Evolutionary conservation across 1,284 basidiomycete species (phyloP), one percentile per base, ranked within the genome.

Genomic region (Cutaneotrichosporon arboriforme): DNA sequence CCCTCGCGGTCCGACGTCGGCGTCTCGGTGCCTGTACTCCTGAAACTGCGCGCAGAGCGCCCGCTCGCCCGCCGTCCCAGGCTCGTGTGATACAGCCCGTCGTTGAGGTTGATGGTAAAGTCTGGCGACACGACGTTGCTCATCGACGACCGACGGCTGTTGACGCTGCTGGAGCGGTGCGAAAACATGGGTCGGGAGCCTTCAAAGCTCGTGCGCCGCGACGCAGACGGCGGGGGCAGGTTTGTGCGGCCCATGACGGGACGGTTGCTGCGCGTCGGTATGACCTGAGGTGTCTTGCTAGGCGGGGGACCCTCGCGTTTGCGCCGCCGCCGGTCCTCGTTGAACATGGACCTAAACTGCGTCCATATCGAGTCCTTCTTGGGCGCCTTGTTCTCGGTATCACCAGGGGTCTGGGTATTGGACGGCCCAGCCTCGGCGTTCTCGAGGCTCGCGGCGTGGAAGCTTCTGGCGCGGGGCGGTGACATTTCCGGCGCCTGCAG

Each of bases 341-440:
- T 71, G 60, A 78, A 79, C 66, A 78, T 71, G 49, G 75, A 68
- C 13, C 75, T 72, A 63, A 79, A 77, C 4, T 72, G 73, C 1
- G 69, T 72, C 63, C 78, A 76, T 13, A 79, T 60, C 34, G 72
- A 73, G 54, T 75, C 72, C 50, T 66, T 67, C 57, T 72, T 75
- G 37, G 50, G 51, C 1, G 42, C 26, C 10, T 31, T 31, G 26
- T 10, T 31, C 26, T 31, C 26, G 26, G 26, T 7, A 31, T 31
- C 26, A 10, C 7, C 26, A 7, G 26, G 5, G 26, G 26, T 7
- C 7, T 31, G 26, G 26, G 5, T 31, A 10, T 45, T 45, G 5
- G 43, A 45, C 14, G 43, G 20, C 5, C 31, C 20, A 17, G 33
- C 43, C 33, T 48, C 46, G 17, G 22, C 37, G 4, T 39, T 39